These are phyloP conservation scores for Nothophaeocryptopus gaeumannii DNA, from an alignment of 2,329 filamentous ascomycete species.

Conservation along the genomic window DNA sequence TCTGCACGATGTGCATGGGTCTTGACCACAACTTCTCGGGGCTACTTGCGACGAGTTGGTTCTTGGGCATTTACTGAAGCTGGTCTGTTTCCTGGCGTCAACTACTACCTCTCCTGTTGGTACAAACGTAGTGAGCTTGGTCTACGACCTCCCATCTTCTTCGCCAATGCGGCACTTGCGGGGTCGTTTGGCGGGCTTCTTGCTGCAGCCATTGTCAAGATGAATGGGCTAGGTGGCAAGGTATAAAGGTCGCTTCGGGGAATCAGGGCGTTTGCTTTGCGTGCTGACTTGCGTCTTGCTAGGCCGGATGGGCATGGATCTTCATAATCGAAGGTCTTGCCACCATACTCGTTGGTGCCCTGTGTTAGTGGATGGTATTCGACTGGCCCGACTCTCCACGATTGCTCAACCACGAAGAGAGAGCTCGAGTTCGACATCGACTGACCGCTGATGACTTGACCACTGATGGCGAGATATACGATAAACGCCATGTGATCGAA, in stretches of 20 bases:
- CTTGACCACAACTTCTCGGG: conserved; percentile 26
- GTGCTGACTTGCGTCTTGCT: too few relatives aligned
- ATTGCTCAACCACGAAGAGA: conserved; percentile 53
- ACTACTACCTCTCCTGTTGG: conserved; percentile 81
- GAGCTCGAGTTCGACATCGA: conserved; percentile 21
- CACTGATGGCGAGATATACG: conserved; percentile 37
- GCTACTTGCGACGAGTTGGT: conserved; percentile 29
- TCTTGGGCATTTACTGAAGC: conserved; percentile 33
- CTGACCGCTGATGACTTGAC: conserved; percentile 23
- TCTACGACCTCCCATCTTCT: conserved; percentile 75
- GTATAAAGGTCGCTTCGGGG: too few relatives aligned
- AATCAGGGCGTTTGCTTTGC: too few relatives aligned
- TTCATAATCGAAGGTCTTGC: conserved; percentile 59
- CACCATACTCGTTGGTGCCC: conserved; percentile 56
- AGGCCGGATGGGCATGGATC: conserved; percentile 43
- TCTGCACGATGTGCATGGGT: conserved; percentile 27
- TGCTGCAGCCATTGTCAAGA: conserved; percentile 67
- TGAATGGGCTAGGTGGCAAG: conserved; percentile 61
- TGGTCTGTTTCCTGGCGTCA: conserved; percentile 64
- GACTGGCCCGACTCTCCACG: conserved; percentile 58
- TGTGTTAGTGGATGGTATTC: conserved; percentile 36
- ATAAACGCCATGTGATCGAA: conserved; percentile 22
- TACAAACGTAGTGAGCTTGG: conserved; percentile 77
- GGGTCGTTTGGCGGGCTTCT: conserved; percentile 75
- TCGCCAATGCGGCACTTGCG: conserved; percentile 75